A percentile compares a stretch with the other conserved stretches of the same genome.
Evolutionary conservation across 2,329 filamentous ascomycete species (phyloP).

Genomic region (Diaporthe citriasiana): DNA sequence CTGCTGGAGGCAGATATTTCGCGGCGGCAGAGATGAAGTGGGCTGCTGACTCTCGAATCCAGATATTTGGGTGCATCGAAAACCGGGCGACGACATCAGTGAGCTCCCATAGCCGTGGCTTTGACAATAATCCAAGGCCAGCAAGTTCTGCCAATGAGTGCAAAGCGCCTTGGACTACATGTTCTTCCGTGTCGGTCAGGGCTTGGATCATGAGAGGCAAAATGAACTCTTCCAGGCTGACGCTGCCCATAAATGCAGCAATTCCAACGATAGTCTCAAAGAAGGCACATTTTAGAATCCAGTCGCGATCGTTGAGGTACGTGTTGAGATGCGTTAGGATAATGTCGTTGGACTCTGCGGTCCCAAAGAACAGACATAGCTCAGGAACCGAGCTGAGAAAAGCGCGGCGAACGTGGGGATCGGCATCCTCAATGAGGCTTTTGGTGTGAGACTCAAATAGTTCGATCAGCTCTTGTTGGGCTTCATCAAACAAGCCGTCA

Average conservation of each 20-base stretch:
- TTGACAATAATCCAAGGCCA: slow-evolving; percentile 87
- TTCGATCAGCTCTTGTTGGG: slow-evolving; percentile 84
- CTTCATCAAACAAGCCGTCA: slow-evolving; percentile 88
- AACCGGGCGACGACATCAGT: slow-evolving; percentile 87
- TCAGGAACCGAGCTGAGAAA: slow-evolving; percentile 93
- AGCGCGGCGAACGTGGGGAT: slow-evolving; percentile 88
- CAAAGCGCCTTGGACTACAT: slow-evolving; percentile 91
- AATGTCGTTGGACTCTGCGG: slow-evolving; percentile 93
- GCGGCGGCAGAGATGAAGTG: slow-evolving; percentile 86
- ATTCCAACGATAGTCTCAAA: slow-evolving; percentile 97
- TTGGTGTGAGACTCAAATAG: slow-evolving; percentile 92
- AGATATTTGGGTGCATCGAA: slow-evolving; percentile 92
- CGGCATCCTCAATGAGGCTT: slow-evolving; percentile 86
- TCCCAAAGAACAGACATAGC: slow-evolving; percentile 95
- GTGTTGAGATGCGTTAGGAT: slow-evolving; percentile 96
- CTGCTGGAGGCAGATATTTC: slow-evolving; percentile 81
- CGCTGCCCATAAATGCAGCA: slow-evolving; percentile 89
- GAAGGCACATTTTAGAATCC: slow-evolving; percentile 96
- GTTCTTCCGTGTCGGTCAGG: slow-evolving; percentile 91
- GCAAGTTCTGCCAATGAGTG: slow-evolving; percentile 91
- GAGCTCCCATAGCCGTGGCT: slow-evolving; percentile 88
- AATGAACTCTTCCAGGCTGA: slow-evolving; percentile 93
- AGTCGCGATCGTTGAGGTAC: slow-evolving; percentile 95
- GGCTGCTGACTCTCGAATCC: slow-evolving; percentile 91
- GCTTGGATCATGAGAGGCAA: slow-evolving; percentile 96